phyloP scores from a whole-genome alignment of 1,284 basidiomycete species.

The Trametes sp. region DNA sequence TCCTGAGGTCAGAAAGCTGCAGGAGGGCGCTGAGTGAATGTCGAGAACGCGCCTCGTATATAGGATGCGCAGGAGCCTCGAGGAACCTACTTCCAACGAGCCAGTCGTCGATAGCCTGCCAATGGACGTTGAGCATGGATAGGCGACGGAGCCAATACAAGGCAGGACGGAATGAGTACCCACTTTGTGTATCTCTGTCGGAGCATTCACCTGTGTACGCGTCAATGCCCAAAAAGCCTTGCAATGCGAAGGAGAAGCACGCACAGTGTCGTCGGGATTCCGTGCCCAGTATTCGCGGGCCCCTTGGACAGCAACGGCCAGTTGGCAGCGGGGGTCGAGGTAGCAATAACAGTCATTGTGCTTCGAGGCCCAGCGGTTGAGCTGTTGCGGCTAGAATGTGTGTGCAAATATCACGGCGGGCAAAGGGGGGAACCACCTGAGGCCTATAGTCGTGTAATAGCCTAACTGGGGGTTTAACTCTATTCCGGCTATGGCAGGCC shows the following conservation, averaged over 20 bases:
- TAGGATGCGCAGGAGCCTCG: neutral
- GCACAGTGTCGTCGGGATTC: constrained; percentile 12
- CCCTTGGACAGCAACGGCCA: constrained; percentile 18
- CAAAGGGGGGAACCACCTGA: no score
- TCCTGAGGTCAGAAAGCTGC: neutral
- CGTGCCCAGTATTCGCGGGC: constrained; percentile 22
- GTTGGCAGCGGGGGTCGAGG: constrained; percentile 20
- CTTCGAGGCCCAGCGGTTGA: constrained; percentile 1
- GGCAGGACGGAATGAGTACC: neutral
- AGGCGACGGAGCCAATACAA: neutral
- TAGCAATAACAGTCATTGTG: constrained; percentile 21
- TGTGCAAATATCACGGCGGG: neutral
- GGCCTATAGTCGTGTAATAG: no score
- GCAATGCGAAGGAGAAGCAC: neutral
- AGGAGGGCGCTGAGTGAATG: neutral
- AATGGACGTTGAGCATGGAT: neutral
- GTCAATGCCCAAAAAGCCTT: neutral
- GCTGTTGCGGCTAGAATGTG: neutral
- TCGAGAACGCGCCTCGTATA: neutral
- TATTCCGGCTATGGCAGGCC: no score
- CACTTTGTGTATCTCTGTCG: constrained; percentile 20
- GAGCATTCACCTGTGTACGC: constrained; percentile 1
- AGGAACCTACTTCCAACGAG: constrained; percentile 13
- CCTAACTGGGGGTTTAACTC: no score
- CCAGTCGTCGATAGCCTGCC: constrained; percentile 17